Evolutionary conservation across 2,329 filamentous ascomycete genomes (phyloP).

Genomic region (Colletotrichum tofieldiae): DNA sequence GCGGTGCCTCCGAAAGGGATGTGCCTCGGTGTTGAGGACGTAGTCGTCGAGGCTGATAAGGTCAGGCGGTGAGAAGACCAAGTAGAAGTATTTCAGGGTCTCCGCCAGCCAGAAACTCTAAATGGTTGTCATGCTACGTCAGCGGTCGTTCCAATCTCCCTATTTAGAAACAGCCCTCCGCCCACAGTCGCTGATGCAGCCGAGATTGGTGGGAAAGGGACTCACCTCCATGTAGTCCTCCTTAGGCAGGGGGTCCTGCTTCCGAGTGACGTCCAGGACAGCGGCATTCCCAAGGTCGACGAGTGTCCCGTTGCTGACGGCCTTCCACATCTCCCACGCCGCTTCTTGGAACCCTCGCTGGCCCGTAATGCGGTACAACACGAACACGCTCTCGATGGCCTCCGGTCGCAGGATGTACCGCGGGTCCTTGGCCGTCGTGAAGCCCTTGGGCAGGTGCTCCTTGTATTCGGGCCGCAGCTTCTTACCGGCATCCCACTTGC

Average conservation of each 20-base stretch:
- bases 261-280: slow-evolving; percentile 65
- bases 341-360: slow-evolving; percentile 63
- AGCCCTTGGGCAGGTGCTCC: slow-evolving; percentile 67
- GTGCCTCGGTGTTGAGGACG: slow-evolving; percentile 72
- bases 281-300: slow-evolving; percentile 65
- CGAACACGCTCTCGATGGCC: slow-evolving; percentile 68
- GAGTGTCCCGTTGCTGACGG: slow-evolving; percentile 62
- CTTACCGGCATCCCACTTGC: slow-evolving; percentile 46
- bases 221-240: slow-evolving; percentile 59
- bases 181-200: background rate
- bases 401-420: slow-evolving; percentile 68
- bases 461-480: slow-evolving; percentile 48
- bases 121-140: background rate
- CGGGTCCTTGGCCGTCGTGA: slow-evolving; percentile 69
- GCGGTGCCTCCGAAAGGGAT: slow-evolving; percentile 55
- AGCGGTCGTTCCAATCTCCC: background rate
- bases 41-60: slow-evolving; percentile 78
- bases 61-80: slow-evolving; percentile 77
- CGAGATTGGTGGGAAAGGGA: no score
- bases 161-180: slow-evolving; percentile 29
- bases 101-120: slow-evolving; percentile 83
- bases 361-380: slow-evolving; percentile 69
- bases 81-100: slow-evolving; percentile 83
- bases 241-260: slow-evolving; percentile 59
- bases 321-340: slow-evolving; percentile 69